These are phyloP conservation scores for Talaromyces sp. DNA, from an alignment of 2,329 filamentous ascomycete species.

Conservation along the genomic window DNA sequence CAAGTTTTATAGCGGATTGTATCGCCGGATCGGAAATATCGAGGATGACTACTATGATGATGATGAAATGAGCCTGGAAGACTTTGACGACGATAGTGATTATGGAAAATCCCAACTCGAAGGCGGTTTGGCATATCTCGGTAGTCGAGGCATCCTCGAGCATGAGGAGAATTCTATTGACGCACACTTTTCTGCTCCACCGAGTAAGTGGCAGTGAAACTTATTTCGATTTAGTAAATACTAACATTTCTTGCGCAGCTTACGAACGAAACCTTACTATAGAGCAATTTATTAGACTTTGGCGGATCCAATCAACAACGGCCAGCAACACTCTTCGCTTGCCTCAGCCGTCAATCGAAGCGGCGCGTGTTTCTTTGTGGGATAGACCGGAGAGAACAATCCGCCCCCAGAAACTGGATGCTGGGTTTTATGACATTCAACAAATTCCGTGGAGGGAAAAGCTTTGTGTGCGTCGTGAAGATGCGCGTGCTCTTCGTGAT, in stretches of 20 bases:
- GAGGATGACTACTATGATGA: slow-evolving; percentile 17
- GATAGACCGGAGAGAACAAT: slow-evolving; percentile 25
- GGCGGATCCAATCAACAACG: slow-evolving; percentile 27
- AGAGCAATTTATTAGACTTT: slow-evolving; percentile 39
- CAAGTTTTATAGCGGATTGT: slow-evolving; percentile 25
- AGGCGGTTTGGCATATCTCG: slow-evolving; percentile 11
- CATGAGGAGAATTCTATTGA: background rate
- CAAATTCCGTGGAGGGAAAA: slow-evolving; percentile 38
- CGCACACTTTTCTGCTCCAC: background rate
- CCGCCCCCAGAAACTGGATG: slow-evolving; percentile 23
- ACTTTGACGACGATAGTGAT: slow-evolving; percentile 22
- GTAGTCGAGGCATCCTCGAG: background rate
- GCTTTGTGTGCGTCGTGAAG: slow-evolving; percentile 30
- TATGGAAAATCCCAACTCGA: slow-evolving; percentile 10
- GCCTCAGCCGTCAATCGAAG: slow-evolving; percentile 21
- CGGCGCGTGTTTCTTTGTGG: slow-evolving; percentile 31
- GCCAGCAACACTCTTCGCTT: slow-evolving; percentile 15
- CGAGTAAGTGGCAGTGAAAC: background rate
- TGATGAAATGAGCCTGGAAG: slow-evolving; percentile 21
- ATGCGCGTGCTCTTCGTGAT: slow-evolving; percentile 34
- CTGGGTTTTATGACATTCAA: slow-evolving; percentile 34
- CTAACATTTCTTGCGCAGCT: slow-evolving; percentile 16
- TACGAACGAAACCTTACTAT: slow-evolving; percentile 38
- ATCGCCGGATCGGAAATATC: background rate
- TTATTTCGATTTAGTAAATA: slow-evolving; percentile 9